phyloP scores from a whole-genome alignment of 495 filamentous ascomycete genomes.

The Cladorrhinum samala region DNA sequence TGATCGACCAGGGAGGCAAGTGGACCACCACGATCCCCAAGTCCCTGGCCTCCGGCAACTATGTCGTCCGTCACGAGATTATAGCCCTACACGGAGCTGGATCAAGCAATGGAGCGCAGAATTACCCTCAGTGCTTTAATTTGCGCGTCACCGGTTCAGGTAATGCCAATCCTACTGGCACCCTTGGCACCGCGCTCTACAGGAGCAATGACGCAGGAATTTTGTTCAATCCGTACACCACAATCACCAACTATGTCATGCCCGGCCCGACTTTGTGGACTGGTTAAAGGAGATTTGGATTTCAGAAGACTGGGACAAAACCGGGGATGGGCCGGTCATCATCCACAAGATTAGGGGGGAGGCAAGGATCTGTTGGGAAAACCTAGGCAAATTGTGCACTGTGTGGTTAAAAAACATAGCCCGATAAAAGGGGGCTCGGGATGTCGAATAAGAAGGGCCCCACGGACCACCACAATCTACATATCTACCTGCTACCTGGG shows the following conservation, averaged over 20 bases:
- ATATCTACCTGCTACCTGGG: too few species aligned
- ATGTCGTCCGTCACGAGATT: conserved; percentile 64
- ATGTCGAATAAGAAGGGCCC: too few species aligned
- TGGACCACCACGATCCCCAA: conserved; percentile 56
- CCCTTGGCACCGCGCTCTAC: conserved; percentile 51
- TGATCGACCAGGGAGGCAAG: conserved; percentile 50
- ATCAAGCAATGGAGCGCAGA: conserved; percentile 50
- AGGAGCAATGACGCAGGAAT: conserved; percentile 24
- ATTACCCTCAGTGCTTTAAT: conserved; percentile 65
- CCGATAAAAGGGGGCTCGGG: too few species aligned
- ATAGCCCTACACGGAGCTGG: conserved; percentile 38
- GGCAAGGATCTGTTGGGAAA: too few species aligned
- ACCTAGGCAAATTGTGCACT: too few species aligned
- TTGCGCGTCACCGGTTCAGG: conserved; percentile 56
- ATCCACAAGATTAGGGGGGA: too few species aligned
- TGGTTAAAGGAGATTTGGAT: background rate
- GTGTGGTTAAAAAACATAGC: too few species aligned
- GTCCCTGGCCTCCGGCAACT: conserved; percentile 53
- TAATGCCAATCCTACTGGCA: conserved; percentile 46
- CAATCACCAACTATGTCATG: conserved; percentile 30
- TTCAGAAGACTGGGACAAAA: too few species aligned
- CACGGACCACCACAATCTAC: too few species aligned
- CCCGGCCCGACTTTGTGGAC: conserved; percentile 24
- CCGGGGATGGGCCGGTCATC: too few species aligned
- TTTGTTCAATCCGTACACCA: conserved; percentile 50